Base-by-base conservation (phyloP, 306 rosid species). In the Spatholobus suberectus region DNA sequence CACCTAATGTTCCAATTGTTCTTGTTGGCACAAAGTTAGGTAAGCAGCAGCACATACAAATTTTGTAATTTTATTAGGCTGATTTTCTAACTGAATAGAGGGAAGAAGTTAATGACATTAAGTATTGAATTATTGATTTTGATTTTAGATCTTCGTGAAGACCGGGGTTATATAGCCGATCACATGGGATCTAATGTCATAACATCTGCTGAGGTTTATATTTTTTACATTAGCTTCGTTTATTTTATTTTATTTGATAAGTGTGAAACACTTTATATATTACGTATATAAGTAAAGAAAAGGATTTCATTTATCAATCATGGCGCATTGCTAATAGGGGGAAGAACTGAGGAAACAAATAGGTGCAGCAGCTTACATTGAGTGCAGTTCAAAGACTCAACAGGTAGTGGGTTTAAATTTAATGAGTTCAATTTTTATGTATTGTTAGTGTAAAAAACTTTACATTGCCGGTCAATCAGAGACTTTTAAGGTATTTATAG, bases 1-100 rank as follows among this genome's bases (percentile, higher is more conserved):
- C 99, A 0, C 99, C 99, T 13, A 91, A 87, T 79, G 97, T 94
- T 78, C 99, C 99, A 29, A 86, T 96, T 85, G 93, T 96, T 88
- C 98, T 96, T 86, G 98, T 96, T 89, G 99, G 99, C 24, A 96
- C 98, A 18, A 96, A 96, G 88, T 86, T 96, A 65, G 99, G 99
- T 94, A 85, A 70, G 92, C 37, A 57, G 17, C 27, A 46, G 20
- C 21, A 14, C 75, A 54, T 18, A 15, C 32, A 52, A 8, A 40
- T 20, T 5, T 20, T 21, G 68, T 27, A 58, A 63, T 44, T 70
- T 32, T 5, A 0, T 57, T 20, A 57, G 32, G 58, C 46, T 79
- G 54, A 26, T 84, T 59, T 18, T 66, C 61, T 72, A 29, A 55
- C 38, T 59, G 8, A 59, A 15, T 37, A 18, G 46, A 38, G 34